These are phyloP conservation scores for Lasiodiplodia gonubiensis DNA, from an alignment of 2,329 filamentous ascomycete species.

Conservation along the genomic window DNA sequence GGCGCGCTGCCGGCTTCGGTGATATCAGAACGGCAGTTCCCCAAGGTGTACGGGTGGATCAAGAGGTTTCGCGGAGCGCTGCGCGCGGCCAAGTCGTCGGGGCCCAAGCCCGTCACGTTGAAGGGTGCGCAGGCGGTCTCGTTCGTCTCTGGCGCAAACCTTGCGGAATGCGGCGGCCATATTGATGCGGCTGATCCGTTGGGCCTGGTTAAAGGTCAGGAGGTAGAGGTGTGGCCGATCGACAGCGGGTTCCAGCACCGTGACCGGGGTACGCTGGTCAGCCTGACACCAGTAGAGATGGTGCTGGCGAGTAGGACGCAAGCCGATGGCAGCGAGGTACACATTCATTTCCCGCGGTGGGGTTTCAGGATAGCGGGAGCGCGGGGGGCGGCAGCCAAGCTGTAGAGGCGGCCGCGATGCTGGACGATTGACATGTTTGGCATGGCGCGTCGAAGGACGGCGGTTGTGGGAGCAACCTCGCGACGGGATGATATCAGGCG, in stretches of 20 bases:
- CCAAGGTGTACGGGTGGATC: constrained; percentile 68
- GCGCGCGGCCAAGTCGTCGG: constrained; percentile 48
- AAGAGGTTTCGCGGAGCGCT: constrained; percentile 62
- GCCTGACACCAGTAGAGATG: constrained; percentile 38
- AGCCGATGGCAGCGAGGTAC: constrained; percentile 31
- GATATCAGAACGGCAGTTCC: constrained; percentile 61
- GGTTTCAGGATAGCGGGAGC: constrained; percentile 37
- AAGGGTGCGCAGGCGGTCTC: constrained; percentile 61
- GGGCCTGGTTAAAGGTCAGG: constrained; percentile 59
- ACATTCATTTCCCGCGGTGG: constrained; percentile 37
- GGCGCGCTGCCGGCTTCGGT: constrained; percentile 60
- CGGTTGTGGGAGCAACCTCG: constrained; percentile 18
- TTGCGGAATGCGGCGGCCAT: constrained; percentile 51
- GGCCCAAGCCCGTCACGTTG: constrained; percentile 52
- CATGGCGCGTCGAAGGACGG: not conserved
- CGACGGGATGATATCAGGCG: constrained; percentile 13
- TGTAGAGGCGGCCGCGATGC: not conserved
- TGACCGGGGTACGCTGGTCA: constrained; percentile 38
- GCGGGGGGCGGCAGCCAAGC: constrained; percentile 14
- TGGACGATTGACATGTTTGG: not conserved
- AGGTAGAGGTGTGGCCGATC: constrained; percentile 52
- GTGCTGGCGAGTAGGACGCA: constrained; percentile 33
- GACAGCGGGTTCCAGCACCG: constrained; percentile 42
- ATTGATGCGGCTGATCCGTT: constrained; percentile 61
- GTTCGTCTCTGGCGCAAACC: constrained; percentile 54